Conservation (phyloP, 345 rosid genomes). For the Aquilaria sinensis region DNA sequence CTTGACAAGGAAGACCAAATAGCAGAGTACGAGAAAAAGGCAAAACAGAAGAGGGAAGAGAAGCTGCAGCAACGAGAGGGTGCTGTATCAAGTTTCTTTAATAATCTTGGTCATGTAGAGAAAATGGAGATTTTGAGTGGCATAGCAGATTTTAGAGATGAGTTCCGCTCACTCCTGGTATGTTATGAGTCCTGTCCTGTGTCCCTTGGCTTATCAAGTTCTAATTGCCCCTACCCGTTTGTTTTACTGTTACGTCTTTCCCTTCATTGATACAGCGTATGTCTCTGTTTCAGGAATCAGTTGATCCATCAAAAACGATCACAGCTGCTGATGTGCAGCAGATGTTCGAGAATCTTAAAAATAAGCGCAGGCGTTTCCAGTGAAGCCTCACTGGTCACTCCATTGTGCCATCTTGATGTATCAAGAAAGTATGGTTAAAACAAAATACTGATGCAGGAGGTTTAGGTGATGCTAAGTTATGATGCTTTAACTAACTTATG, state of each 20-base stretch:
- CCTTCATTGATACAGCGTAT: not conserved
- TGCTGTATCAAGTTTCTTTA: slow-evolving; percentile 51
- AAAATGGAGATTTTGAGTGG: slow-evolving; percentile 90
- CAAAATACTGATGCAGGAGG: too few relatives aligned
- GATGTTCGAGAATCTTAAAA: slow-evolving; percentile 85
- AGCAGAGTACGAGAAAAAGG: slow-evolving; percentile 79
- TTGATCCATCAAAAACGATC: slow-evolving; percentile 79
- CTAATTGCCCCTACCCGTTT: not conserved
- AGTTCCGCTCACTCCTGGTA: slow-evolving; percentile 71
- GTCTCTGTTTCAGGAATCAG: slow-evolving; percentile 45
- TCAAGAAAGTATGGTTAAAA: too few relatives aligned
- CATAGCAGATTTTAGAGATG: slow-evolving; percentile 77
- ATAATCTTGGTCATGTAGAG: slow-evolving; percentile 77
- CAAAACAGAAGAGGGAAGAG: slow-evolving; percentile 86
- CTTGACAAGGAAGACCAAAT: slow-evolving; percentile 83
- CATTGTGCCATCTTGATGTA: too few relatives aligned
- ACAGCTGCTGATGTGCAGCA: slow-evolving; percentile 74
- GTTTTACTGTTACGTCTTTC: not conserved
- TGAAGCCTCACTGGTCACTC: slow-evolving; percentile 5
- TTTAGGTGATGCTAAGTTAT: too few relatives aligned
- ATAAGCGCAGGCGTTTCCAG: slow-evolving; percentile 64
- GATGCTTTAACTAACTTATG: too few relatives aligned
- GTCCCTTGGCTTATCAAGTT: not conserved
- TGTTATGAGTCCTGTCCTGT: not conserved
- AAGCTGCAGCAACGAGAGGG: slow-evolving; percentile 81